Base-by-base conservation (phyloP, 169 alveolate genomes). In the Plasmodium reichenowi region DNA sequence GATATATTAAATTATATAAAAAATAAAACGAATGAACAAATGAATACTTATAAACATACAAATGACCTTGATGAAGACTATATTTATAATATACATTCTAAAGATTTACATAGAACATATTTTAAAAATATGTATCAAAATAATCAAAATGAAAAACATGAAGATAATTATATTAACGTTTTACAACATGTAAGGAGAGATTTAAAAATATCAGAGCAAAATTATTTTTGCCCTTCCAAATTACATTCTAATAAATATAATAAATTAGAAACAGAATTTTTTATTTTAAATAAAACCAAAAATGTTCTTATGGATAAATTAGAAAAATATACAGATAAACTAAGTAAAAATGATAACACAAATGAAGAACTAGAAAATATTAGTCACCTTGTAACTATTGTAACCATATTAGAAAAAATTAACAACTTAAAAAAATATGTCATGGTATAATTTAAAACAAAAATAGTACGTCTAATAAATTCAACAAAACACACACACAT, bases 221-320 rank as follows among this genome's bases (percentile, higher is more conserved):
- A 70, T 43, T 29, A 83, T 83, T 32, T 68, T 15, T 32, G 38
- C 3, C 56, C 13, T 2, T 26, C 50, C 2, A 47, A 60, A 1
- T 15, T 48, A n/a, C 45, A 32, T 20, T 68, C 50, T 26, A 62
- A 59, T 62, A 70, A 56, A 58, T 83, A 71, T 70, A 68, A 47
- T 12, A 68, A 83, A 22, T 56, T 68, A 5, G 83, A 56, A 63
- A 62, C n/a, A 10, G 91, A 83, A 24, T 70, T 83, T 3, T 43
- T 58, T 29, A 83, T 68, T 48, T 63, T 83, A 26, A 63, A 83
- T 15, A 83, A 83, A 58, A 52, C 85, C 0, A 83, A 71, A 72
- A 59, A 68, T 70, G 43, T 54, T 8, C 38, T 83, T 62, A 45
- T 83, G 22, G 20, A 67, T 24, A 83, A 70, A 9, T 15, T 83